phyloP scores from a whole-genome alignment of 495 filamentous ascomycete genomes.

The Aspergillus leporis region DNA sequence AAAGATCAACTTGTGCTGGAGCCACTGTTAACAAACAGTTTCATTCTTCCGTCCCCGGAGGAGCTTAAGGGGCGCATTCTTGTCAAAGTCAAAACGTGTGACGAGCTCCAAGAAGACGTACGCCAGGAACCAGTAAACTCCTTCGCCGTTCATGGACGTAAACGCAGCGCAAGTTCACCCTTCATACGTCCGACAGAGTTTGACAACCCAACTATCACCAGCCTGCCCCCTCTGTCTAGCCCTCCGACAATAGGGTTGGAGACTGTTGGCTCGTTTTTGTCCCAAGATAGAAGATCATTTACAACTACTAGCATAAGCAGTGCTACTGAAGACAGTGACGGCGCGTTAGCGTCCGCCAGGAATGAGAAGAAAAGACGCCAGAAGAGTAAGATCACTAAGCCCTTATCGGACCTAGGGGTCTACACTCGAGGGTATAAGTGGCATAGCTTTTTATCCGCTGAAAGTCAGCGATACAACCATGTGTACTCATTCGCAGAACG shows the following conservation, averaged over 20 bases:
- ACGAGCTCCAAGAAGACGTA: slow-evolving; percentile 42
- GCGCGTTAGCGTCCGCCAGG: slow-evolving; percentile 38
- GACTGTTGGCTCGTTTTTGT: slow-evolving; percentile 43
- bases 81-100: slow-evolving; percentile 85
- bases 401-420: slow-evolving; percentile 81
- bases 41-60: slow-evolving; percentile 77
- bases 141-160: slow-evolving; percentile 57
- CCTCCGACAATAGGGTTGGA: slow-evolving; percentile 54
- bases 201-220: slow-evolving; percentile 55
- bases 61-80: slow-evolving; percentile 80
- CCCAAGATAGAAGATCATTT: slow-evolving; percentile 50
- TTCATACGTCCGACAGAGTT: slow-evolving; percentile 57
- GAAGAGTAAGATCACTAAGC: slow-evolving; percentile 82
- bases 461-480: slow-evolving; percentile 85
- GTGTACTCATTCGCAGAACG: slow-evolving; percentile 90
- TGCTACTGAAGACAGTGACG: slow-evolving; percentile 66
- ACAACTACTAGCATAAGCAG: slow-evolving; percentile 60
- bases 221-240: slow-evolving; percentile 57
- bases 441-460: slow-evolving; percentile 67
- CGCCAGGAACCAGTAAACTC: slow-evolving; percentile 39
- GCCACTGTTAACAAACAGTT: slow-evolving; percentile 64
- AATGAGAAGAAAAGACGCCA: slow-evolving; percentile 59
- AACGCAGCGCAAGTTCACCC: slow-evolving; percentile 79
- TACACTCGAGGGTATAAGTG: slow-evolving; percentile 89
- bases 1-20: slow-evolving; percentile 74